These are phyloP conservation scores for Lentinula sp. DNA, from an alignment of 768 basidiomycete species.

Conservation along the genomic window DNA sequence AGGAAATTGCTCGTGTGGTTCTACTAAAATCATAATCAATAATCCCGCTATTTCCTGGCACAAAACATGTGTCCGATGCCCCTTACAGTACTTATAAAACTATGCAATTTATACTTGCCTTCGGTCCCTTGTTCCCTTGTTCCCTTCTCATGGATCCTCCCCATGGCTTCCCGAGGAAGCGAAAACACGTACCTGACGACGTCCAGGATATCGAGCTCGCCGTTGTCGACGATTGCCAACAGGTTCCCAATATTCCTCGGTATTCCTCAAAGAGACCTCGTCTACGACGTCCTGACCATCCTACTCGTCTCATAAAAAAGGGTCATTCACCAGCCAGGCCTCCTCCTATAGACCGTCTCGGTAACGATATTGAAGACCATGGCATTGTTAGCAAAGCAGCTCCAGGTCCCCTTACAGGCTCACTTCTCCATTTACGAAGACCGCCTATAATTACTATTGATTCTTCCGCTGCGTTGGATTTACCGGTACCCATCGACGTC, in stretches of 20 bases:
- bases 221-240: slow-evolving; percentile 26
- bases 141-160: slow-evolving; percentile 49
- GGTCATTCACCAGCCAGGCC: slow-evolving; percentile 16
- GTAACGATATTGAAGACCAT: slow-evolving; percentile 40
- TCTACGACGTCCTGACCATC: slow-evolving; percentile 8
- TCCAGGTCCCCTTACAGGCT: slow-evolving; percentile 42
- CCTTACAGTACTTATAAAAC: slow-evolving; percentile 23
- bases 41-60: slow-evolving; percentile 10
- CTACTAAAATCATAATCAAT: not conserved
- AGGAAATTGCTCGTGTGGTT: not conserved
- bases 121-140: slow-evolving; percentile 14
- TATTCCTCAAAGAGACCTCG: slow-evolving; percentile 2
- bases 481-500: slow-evolving; percentile 33
- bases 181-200: slow-evolving; percentile 58
- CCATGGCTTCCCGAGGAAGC: slow-evolving; percentile 51
- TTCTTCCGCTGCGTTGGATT: slow-evolving; percentile 18
- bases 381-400: slow-evolving; percentile 34
- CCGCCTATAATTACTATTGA: slow-evolving; percentile 19
- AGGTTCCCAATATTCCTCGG: slow-evolving; percentile 1
- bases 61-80: slow-evolving; percentile 15
- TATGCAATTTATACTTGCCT: slow-evolving; percentile 11
- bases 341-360: slow-evolving; percentile 25
- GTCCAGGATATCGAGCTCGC: slow-evolving; percentile 25
- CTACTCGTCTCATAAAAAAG: slow-evolving; percentile 14
- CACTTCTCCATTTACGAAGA: slow-evolving; percentile 26